Percentiles rank a stretch among this genome's conserved stretches.
Conservation (phyloP, 257 asterid species). For the Plantago major region DNA sequence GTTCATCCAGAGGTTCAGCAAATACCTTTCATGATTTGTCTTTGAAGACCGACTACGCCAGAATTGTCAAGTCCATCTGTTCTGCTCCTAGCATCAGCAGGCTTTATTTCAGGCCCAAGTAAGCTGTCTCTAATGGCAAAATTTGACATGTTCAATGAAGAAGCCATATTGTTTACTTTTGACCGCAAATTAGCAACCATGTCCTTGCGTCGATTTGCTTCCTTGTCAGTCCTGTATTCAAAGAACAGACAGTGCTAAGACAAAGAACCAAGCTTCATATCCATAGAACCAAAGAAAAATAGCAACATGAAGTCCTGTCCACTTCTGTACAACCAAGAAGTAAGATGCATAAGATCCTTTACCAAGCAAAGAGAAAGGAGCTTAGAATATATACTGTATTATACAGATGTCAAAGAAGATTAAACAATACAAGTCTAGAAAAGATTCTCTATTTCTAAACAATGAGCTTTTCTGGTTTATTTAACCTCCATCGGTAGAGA, state of each 20-base stretch:
- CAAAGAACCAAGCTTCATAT: conserved; percentile 7
- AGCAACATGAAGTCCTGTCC: background rate
- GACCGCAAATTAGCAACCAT: conserved; percentile 61
- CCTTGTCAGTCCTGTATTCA: conserved; percentile 73
- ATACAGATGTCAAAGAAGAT: background rate
- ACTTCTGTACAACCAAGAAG: no score
- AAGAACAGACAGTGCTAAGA: background rate
- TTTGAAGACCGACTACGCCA: conserved; percentile 85
- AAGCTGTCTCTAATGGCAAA: conserved; percentile 86
- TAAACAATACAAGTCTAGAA: no score
- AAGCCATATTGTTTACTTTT: conserved; percentile 83
- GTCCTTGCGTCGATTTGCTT: conserved; percentile 88
- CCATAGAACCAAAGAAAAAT: background rate
- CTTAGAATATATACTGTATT: background rate
- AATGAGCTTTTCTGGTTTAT: no score
- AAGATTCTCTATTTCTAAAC: no score
- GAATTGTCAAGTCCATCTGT: conserved; percentile 74
- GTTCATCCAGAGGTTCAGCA: conserved; percentile 14
- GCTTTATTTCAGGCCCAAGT: conserved; percentile 91
- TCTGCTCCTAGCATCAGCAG: conserved; percentile 79
- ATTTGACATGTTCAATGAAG: conserved; percentile 78
- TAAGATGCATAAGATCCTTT: no score
- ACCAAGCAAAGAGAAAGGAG: background rate
- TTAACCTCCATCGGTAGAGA: no score
- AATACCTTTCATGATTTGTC: conserved; percentile 89